These are phyloP conservation scores for Dactylellina sp. DNA, from an alignment of 2,329 filamentous ascomycete species.

Conservation along the genomic window DNA sequence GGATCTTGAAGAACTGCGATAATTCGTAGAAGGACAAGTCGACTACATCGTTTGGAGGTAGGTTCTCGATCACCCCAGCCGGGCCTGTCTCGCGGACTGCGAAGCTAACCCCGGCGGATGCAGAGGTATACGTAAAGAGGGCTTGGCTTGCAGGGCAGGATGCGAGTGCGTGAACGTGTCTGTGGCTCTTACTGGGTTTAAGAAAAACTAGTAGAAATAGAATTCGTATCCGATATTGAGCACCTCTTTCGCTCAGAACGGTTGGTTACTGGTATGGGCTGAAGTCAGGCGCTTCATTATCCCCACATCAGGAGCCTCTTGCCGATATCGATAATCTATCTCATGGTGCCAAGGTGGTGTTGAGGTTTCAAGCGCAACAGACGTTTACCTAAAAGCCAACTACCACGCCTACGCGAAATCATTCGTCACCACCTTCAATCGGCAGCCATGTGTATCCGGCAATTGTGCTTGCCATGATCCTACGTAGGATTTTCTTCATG, in stretches of 20 bases:
- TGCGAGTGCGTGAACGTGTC: constrained; percentile 38
- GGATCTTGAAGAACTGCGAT: constrained; percentile 41
- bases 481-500: constrained; percentile 45
- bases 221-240: constrained; percentile 31
- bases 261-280: neutral
- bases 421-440: constrained; percentile 3
- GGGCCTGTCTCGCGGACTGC: constrained; percentile 30
- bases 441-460: neutral
- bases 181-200: constrained; percentile 38
- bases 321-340: constrained; percentile 7
- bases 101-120: constrained; percentile 40
- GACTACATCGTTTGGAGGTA: constrained; percentile 24
- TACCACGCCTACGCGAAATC: neutral
- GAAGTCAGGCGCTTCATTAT: constrained; percentile 1
- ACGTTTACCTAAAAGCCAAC: neutral
- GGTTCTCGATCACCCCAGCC: constrained; percentile 11
- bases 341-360: constrained; percentile 13
- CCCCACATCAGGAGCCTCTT: neutral
- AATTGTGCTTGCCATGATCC: constrained; percentile 19
- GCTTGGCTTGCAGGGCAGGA: constrained; percentile 30
- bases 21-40: constrained; percentile 7
- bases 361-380: neutral
- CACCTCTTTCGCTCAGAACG: neutral
- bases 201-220: constrained; percentile 39
- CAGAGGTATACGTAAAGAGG: constrained; percentile 49